A percentile compares a stretch with the other conserved stretches of the same genome.
Conservation (phyloP, 441 rosid genomes). For the Breynia disticha region DNA sequence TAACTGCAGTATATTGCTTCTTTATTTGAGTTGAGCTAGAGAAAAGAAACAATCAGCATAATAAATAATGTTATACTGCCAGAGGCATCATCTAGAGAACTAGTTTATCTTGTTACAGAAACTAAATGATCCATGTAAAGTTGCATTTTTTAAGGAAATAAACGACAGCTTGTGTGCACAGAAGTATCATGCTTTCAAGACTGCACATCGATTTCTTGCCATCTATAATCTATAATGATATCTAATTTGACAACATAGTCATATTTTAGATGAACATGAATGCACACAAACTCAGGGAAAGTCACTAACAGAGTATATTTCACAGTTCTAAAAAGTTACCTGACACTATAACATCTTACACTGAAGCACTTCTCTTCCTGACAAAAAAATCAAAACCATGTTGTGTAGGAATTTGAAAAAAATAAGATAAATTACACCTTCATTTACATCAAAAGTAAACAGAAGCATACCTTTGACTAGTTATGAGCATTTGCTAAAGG, state of each 20-base stretch:
- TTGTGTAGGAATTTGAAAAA: too few species aligned
- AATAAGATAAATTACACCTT: too few species aligned
- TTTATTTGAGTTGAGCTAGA: constrained; percentile 4
- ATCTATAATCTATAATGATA: neutral
- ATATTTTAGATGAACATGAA: neutral
- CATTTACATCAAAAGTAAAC: too few species aligned
- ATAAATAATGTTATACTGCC: constrained; percentile 4
- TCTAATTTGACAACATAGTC: neutral
- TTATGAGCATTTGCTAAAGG: too few species aligned
- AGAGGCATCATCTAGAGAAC: neutral
- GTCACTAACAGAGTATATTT: neutral
- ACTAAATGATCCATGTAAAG: constrained; percentile 11
- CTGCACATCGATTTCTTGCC: neutral
- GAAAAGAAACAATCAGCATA: constrained; percentile 2
- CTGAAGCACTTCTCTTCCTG: neutral
- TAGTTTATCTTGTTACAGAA: constrained; percentile 1
- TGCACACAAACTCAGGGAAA: neutral
- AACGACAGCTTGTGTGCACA: constrained; percentile 6
- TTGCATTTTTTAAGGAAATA: neutral
- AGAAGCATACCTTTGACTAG: too few species aligned
- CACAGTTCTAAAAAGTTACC: neutral
- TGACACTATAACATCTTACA: neutral
- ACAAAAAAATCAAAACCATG: neutral
- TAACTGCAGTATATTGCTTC: neutral
- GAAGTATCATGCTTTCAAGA: neutral